These are phyloP conservation scores for Fusarium penzigii DNA, from an alignment of 2,329 filamentous ascomycete species.

Conservation along the genomic window DNA sequence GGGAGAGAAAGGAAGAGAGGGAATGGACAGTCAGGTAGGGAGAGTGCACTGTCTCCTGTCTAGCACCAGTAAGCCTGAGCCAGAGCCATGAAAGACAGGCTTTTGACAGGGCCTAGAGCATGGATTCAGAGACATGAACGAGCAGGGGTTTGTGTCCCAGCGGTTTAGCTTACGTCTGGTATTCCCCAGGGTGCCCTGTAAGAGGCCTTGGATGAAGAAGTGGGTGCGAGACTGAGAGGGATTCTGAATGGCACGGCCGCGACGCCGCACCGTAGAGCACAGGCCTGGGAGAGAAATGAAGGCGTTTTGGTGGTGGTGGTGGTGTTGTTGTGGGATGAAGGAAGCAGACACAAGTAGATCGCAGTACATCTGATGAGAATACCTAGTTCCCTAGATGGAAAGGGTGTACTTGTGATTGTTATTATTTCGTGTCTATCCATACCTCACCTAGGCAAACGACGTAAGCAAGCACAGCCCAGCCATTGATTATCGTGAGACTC, in stretches of 20 bases:
- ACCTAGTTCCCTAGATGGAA: no score
- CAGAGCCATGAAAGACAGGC: conserved; percentile 12
- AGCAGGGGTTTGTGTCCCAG: conserved; percentile 18
- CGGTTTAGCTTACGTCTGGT: neutral
- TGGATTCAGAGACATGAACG: conserved; percentile 17
- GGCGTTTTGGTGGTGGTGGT: neutral
- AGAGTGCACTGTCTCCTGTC: neutral
- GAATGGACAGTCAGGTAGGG: conserved; percentile 18
- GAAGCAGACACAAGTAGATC: neutral
- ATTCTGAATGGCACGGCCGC: neutral
- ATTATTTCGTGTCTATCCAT: no score
- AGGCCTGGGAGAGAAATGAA: conserved; percentile 9
- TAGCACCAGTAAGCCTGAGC: neutral
- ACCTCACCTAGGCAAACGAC: neutral
- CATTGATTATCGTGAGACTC: conserved; percentile 16
- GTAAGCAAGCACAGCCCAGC: neutral
- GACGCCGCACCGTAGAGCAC: conserved; percentile 11
- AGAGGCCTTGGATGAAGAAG: conserved; percentile 10
- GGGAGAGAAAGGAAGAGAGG: conserved; percentile 18
- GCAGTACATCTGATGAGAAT: no score
- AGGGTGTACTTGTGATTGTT: no score
- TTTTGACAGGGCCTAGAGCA: conserved; percentile 11
- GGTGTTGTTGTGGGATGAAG: neutral
- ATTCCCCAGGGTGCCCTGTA: conserved; percentile 11
- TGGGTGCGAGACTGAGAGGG: neutral